phyloP scores from a whole-genome alignment of 352 stramenopile species.

The Phytophthora quininea region DNA sequence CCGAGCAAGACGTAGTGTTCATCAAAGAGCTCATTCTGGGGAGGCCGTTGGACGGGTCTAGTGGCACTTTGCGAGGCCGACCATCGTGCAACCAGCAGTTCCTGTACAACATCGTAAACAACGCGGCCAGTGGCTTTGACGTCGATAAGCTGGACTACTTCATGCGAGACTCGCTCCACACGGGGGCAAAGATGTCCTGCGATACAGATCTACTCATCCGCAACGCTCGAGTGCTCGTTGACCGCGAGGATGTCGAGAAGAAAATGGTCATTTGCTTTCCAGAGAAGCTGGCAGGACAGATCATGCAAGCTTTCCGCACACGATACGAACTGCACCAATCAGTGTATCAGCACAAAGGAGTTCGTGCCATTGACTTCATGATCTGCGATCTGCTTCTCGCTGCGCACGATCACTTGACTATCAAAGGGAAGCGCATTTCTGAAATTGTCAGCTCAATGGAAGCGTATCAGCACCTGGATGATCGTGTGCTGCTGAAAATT shows the following conservation, averaged over 20 bases:
- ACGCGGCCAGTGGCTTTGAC: conserved; percentile 84
- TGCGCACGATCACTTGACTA: conserved; percentile 63
- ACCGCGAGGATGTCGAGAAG: conserved; percentile 46
- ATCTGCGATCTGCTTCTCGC: conserved; percentile 80
- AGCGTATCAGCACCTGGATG: conserved; percentile 84
- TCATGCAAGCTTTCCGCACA: conserved; percentile 91
- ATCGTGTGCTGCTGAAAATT: conserved; percentile 78
- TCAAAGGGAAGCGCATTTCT: conserved; percentile 70
- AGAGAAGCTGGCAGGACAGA: conserved; percentile 82
- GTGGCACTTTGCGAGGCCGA: conserved; percentile 43
- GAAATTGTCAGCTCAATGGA: conserved; percentile 70
- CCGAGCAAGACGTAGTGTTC: conserved; percentile 61
- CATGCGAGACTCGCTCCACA: conserved; percentile 80
- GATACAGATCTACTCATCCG: conserved; percentile 79
- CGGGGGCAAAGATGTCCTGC: conserved; percentile 76
- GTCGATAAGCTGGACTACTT: conserved; percentile 94
- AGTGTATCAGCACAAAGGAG: conserved; percentile 88
- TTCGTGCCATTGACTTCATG: conserved; percentile 90
- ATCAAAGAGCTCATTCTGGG: conserved; percentile 86
- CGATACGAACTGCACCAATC: conserved; percentile 87
- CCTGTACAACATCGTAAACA: conserved; percentile 92
- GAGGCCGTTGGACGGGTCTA: conserved; percentile 47
- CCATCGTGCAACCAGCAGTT: conserved; percentile 58
- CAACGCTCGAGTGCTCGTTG: conserved; percentile 71
- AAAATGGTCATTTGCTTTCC: conserved; percentile 84